phyloP scores from a whole-genome alignment of 768 basidiomycete species.

The Podaxis sp. region DNA sequence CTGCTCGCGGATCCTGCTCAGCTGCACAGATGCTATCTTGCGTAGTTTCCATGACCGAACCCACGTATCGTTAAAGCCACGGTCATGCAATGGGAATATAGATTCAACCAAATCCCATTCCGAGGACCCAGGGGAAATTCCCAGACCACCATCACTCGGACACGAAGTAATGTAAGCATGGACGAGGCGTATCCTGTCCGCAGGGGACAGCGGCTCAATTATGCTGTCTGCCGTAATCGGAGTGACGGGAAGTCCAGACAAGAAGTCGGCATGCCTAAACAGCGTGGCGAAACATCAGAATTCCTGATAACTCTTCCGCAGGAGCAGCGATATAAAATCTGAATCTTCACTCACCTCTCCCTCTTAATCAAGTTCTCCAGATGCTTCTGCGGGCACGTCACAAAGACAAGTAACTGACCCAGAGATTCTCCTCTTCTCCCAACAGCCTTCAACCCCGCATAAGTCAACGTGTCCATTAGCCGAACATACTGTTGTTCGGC shows the following conservation, averaged over 20 bases:
- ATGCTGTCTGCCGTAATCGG: conserved; percentile 44
- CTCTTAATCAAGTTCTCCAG: conserved; percentile 64
- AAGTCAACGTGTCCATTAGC: conserved; percentile 58
- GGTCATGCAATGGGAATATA: conserved; percentile 83
- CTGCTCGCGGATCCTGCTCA: conserved; percentile 73
- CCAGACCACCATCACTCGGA: conserved; percentile 77
- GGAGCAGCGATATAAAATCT: background rate
- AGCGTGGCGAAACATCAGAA: background rate
- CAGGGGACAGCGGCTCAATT: conserved; percentile 52
- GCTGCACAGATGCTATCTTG: conserved; percentile 58
- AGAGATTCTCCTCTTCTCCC: conserved; percentile 75
- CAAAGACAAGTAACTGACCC: conserved; percentile 75
- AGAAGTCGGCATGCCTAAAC: conserved; percentile 68
- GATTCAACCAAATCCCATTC: conserved; percentile 82
- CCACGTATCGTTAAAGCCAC: conserved; percentile 78
- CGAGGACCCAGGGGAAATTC: conserved; percentile 66
- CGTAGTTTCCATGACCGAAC: conserved; percentile 70
- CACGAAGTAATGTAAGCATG: conserved; percentile 70
- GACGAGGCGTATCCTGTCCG: conserved; percentile 81
- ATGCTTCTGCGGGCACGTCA: conserved; percentile 62
- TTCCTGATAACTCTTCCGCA: background rate
- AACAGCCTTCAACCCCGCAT: conserved; percentile 66
- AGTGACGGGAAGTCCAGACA: conserved; percentile 67
- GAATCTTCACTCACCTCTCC: conserved; percentile 62
- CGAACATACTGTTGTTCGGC: conserved; percentile 68